Evolutionary conservation across 2,329 filamentous ascomycete species (phyloP).

Genomic region (Cyphellophora europaea): DNA sequence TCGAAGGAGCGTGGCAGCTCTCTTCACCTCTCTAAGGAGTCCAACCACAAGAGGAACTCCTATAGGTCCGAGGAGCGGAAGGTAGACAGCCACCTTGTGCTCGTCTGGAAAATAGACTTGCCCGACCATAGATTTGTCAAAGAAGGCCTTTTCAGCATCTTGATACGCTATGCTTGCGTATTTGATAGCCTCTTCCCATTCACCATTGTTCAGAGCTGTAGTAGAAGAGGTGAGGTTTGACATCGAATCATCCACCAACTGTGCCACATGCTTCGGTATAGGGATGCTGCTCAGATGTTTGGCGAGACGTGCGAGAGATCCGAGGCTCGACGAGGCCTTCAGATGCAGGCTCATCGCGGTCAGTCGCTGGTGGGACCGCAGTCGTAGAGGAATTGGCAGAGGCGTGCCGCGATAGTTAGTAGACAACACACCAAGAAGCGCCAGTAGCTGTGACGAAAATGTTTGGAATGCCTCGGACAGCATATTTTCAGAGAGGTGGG

Average conservation of each 20-base stretch:
- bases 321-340: constrained; percentile 84
- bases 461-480: constrained; percentile 76
- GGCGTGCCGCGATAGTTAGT: neutral
- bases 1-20: neutral
- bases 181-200: constrained; percentile 58
- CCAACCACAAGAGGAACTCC: constrained; percentile 83
- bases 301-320: constrained; percentile 80
- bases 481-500: constrained; percentile 52
- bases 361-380: constrained; percentile 78
- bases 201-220: constrained; percentile 52
- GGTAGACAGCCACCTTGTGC: constrained; percentile 93
- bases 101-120: constrained; percentile 98
- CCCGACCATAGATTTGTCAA: constrained; percentile 98
- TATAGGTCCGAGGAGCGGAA: constrained; percentile 82
- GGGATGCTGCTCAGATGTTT: constrained; percentile 79
- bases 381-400: constrained; percentile 67
- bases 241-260: constrained; percentile 73
- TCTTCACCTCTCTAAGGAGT: constrained; percentile 67
- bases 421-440: constrained; percentile 69
- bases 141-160: constrained; percentile 89
- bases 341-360: constrained; percentile 76
- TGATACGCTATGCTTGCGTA: constrained; percentile 77
- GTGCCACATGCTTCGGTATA: constrained; percentile 77
- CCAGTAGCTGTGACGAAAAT: constrained; percentile 83
- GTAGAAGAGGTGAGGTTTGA: constrained; percentile 62